Percentiles rank a stretch among this genome's conserved stretches.
phyloP scores from a whole-genome alignment of 345 rosid species.

The Eucalyptus marginata region DNA sequence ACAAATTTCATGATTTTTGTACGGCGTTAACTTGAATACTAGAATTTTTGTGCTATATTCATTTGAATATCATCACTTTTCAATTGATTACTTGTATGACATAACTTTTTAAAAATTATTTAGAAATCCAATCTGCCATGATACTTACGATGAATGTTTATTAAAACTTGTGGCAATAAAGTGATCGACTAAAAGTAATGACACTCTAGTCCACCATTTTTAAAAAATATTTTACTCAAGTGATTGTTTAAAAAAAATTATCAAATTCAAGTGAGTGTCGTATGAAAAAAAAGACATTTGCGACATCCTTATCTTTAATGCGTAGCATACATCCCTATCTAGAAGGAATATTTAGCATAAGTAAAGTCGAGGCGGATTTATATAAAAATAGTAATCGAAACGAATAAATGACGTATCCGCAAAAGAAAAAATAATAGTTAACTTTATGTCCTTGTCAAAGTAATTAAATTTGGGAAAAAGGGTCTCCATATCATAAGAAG shows the following conservation, averaged over 20 bases:
- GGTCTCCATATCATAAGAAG: neutral
- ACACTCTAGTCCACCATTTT: neutral
- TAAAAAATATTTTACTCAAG: neutral
- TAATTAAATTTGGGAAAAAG: neutral
- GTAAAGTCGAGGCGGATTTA: neutral
- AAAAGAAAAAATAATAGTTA: neutral
- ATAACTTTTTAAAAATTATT: accelerated
- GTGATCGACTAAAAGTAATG: neutral
- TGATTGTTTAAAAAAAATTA: neutral
- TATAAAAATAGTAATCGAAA: neutral
- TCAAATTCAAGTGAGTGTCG: accelerated
- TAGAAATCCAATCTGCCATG: neutral
- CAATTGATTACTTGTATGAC: accelerated
- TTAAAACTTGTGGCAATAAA: neutral
- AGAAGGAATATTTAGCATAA: neutral
- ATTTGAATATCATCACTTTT: neutral
- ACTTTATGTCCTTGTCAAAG: neutral
- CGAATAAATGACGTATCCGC: neutral
- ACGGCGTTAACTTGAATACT: neutral
- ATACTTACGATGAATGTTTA: accelerated
- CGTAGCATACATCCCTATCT: no score
- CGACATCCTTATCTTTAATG: neutral
- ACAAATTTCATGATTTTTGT: neutral
- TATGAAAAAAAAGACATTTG: neutral
- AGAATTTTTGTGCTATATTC: neutral